phyloP scores from a whole-genome alignment of 2,329 filamentous ascomycete species.

The Dryadomyces quercivorus region DNA sequence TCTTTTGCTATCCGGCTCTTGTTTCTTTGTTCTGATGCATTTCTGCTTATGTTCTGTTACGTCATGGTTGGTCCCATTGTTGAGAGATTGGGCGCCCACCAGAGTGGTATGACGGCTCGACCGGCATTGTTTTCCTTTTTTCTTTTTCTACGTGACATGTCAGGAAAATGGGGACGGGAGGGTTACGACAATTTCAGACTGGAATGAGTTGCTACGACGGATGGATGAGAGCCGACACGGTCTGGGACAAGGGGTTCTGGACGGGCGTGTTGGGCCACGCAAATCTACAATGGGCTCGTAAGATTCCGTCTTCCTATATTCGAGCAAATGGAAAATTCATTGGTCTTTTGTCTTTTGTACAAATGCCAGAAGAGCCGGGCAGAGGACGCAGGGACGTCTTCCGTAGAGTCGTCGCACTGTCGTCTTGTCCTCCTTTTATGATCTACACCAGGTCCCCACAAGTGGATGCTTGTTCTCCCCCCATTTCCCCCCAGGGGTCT shows the following conservation, averaged over 20 bases:
- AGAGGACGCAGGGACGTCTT: not conserved
- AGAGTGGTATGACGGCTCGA: no score
- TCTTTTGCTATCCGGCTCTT: no score
- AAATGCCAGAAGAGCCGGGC: not conserved
- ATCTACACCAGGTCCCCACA: not conserved
- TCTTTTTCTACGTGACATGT: not conserved
- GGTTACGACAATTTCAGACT: not conserved
- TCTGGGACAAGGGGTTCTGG: not conserved
- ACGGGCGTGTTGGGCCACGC: not conserved
- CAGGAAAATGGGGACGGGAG: not conserved
- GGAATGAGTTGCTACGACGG: not conserved
- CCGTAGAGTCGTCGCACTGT: not conserved
- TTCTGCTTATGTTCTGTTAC: no score
- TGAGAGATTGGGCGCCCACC: no score
- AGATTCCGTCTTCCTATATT: conserved; percentile 1
- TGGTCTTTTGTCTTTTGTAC: conserved; percentile 1
- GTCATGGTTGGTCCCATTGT: no score
- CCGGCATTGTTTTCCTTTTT: not conserved
- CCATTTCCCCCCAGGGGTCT: not conserved
- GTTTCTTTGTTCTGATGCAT: no score
- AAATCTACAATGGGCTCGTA: no score
- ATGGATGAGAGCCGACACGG: not conserved
- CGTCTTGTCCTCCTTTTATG: not conserved
- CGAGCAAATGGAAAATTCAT: conserved; percentile 1
- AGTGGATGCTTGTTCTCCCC: not conserved